These are phyloP conservation scores for Erucastrum elatum DNA, from an alignment of 345 rosid species.

Conservation along the genomic window DNA sequence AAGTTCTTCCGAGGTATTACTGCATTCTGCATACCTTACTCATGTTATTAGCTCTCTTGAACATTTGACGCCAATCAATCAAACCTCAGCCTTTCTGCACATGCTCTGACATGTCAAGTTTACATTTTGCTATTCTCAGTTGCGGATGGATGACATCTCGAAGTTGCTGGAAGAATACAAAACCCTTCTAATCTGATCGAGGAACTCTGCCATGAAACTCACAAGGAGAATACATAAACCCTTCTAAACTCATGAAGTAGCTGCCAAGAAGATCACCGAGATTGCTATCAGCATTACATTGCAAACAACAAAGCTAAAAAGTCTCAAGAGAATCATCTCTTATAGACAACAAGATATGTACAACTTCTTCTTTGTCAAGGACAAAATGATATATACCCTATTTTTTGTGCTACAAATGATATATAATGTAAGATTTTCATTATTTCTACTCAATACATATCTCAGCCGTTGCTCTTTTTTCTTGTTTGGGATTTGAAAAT, in stretches of 20 bases:
- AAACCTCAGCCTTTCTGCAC: neutral
- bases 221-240: neutral
- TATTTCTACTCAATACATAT: constrained; percentile 27
- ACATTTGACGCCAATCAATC: neutral
- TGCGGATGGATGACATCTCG: constrained; percentile 77
- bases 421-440: neutral
- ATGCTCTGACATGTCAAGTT: neutral
- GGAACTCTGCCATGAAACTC: constrained; percentile 15
- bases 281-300: neutral
- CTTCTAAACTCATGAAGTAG: constrained; percentile 49
- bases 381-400: neutral
- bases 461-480: constrained; percentile 43
- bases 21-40: neutral
- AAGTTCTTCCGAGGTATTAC: constrained; percentile 75
- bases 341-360: neutral
- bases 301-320: constrained; percentile 4
- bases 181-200: constrained; percentile 47
- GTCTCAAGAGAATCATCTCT: constrained; percentile 16
- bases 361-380: neutral
- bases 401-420: too few species aligned
- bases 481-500: neutral
- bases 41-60: constrained; percentile 12
- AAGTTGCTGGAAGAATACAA: constrained; percentile 77
- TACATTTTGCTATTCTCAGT: constrained; percentile 42
- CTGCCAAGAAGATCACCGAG: constrained; percentile 40